Evolutionary conservation across 2,329 filamentous ascomycete species (phyloP), one percentile per base, ranked within the genome.

Genomic region (Penicillium paneum): DNA sequence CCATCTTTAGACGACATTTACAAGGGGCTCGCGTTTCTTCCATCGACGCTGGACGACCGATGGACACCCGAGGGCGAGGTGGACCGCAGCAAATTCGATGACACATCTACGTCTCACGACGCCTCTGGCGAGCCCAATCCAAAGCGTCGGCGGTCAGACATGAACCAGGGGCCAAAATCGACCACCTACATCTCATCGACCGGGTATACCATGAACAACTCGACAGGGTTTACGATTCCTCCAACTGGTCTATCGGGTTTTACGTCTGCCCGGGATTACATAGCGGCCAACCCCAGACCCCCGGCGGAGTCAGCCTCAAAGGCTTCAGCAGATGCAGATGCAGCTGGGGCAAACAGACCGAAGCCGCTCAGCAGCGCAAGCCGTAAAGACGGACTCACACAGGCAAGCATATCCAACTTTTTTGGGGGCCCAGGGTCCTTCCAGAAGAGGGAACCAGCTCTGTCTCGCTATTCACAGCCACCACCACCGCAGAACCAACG

Each of bases 21-120:
- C 48, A 77, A 80, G 55, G 67, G 71, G 43, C 66, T 78, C 58
- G 57, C 65, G 34, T 62, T 62, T 11, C 61, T 71, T 13, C 52
- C 79, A 86, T 72, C 81, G 81, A 53, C 79, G 75, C 40, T 75
- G 63, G 90, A 94, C 67, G 82, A 89, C 58, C 67, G 81, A 11
- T 90, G 86, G 74, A 87, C 89, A 0, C 64, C 83, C 3, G 84
- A 87, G 44, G 88, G 87, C 5, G 77, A 81, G 65, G 78, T 76
- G 46, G 64, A 66, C 38, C 64, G 64, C 24, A 53, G 63, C 5
- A 72, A 71, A 55, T 78, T 76, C 74, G 71, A 76, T 42, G 63
- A 56, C 17, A 62, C 64, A 34, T 49, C 63, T 46, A 52, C 49
- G n/a, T 46, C 51, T 8, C 35, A 55, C 36, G 46, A 56, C 12